These are phyloP conservation scores for Pascua guehoae DNA, from an alignment of 1,284 basidiomycete species.

Conservation along the genomic window DNA sequence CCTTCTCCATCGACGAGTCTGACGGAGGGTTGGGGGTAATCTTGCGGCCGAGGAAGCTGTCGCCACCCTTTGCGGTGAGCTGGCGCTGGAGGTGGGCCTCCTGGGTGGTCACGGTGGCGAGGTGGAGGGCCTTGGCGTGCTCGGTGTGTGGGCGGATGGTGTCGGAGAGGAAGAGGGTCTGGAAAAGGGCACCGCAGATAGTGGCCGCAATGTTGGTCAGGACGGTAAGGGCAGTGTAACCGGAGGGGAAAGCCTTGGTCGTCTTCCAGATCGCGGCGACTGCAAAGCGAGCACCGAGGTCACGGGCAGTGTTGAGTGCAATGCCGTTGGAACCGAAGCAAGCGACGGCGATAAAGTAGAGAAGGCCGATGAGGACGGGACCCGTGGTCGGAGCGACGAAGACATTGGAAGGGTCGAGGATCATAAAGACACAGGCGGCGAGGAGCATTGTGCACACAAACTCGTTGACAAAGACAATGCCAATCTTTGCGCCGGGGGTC, in stretches of 20 bases:
- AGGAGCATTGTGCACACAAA: constrained; percentile 3
- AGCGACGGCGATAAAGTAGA: constrained; percentile 9
- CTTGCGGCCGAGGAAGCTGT: too few species aligned
- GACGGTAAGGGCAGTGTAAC: constrained; percentile 6
- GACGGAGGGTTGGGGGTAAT: too few species aligned
- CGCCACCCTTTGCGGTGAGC: constrained; percentile 5
- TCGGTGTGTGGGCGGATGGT: constrained; percentile 7
- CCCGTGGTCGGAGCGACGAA: constrained; percentile 7
- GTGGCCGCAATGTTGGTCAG: constrained; percentile 14
- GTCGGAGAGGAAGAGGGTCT: constrained; percentile 16
- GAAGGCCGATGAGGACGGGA: constrained; percentile 8
- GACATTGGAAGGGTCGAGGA: constrained; percentile 19
- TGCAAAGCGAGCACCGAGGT: constrained; percentile 17
- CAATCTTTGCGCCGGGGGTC: neutral
- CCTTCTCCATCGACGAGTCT: too few species aligned
- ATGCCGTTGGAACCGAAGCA: constrained; percentile 8
- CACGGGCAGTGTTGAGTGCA: constrained; percentile 18
- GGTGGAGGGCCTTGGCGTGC: neutral
- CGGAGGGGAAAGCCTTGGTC: constrained; percentile 5
- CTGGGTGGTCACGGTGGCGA: neutral
- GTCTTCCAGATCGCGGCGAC: constrained; percentile 9
- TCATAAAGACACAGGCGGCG: constrained; percentile 7
- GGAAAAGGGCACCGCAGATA: constrained; percentile 9
- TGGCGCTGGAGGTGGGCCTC: constrained; percentile 12
- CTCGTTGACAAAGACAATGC: constrained; percentile 15